Evolutionary conservation across 2,329 filamentous ascomycete genomes (phyloP), one percentile per base, ranked within the genome.

Genomic region (Hypoxylon sp.): DNA sequence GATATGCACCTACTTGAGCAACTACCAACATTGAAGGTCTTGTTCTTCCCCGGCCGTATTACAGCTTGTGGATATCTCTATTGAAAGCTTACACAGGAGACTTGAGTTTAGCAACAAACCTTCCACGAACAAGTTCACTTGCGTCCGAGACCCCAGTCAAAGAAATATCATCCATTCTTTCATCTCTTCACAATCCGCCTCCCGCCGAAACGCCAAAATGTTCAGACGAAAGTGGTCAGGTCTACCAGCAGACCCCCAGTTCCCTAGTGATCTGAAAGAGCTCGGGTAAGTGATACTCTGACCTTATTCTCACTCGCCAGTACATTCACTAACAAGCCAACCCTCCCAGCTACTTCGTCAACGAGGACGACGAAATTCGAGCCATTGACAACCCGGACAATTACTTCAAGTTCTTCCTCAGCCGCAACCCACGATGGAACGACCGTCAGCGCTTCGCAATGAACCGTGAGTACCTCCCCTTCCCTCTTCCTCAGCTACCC

Each of bases 401-500:
- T 71, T 91, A 90, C 76, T 97, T 93, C 83, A 87, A 92, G 73
- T 97, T 87, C 84, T 91, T 89, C 77, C 80, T 92, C 59, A 91
- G 88, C 77, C 90, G 88, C 73, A 94, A 94, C 79, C 83, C 88
- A n/a, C 90, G 94, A 40, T 86, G 91, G 81, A 97, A 97, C 78
- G 86, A 91, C 44, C 84, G 91, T 20, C 93, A 94, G 74, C 87
- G 91, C 17, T 92, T 92, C 71, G 85, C 90, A 42, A 89, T 97
- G 80, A 91, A 97, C 74, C 81, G 93, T 93, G 78, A 72, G 83
- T 78, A n/a, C 8, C 11, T 54, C 11, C 49, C 25, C 14, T 7
- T 30, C 50, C 37, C 14, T 44, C 10, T 30, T 11, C 6, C 40
- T 11, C 6, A 8, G 14, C 13, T 46, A 20, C 2, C 49, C 42